Evolutionary conservation across 495 filamentous ascomycete genomes (phyloP).

Genomic region (Cryomyces antarcticus): DNA sequence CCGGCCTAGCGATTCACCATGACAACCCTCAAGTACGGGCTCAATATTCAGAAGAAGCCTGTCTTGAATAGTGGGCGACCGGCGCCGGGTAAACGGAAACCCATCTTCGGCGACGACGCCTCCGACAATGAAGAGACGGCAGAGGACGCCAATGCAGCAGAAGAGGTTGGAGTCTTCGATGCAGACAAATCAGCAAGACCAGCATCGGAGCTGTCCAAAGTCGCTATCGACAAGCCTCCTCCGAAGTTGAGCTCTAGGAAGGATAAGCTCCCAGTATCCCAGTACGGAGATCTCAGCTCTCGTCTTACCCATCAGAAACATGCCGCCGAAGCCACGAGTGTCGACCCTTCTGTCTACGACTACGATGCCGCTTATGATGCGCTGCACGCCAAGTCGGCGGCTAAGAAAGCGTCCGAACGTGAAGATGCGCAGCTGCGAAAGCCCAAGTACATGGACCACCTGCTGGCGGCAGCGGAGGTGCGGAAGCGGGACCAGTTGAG

Average conservation of each 20-base stretch:
- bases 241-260: constrained; percentile 14
- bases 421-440: constrained; percentile 29
- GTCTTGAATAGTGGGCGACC: neutral
- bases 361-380: constrained; percentile 58
- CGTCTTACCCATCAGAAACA: constrained; percentile 32
- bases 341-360: constrained; percentile 54
- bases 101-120: constrained; percentile 30
- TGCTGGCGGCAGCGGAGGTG: constrained; percentile 62
- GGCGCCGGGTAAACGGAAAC: constrained; percentile 26
- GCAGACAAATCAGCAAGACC: constrained; percentile 10
- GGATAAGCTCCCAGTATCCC: constrained; percentile 13
- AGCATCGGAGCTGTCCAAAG: constrained; percentile 7
- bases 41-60: constrained; percentile 33
- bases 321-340: constrained; percentile 31
- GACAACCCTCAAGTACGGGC: constrained; percentile 30
- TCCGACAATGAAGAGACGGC: constrained; percentile 21
- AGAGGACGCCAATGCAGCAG: constrained; percentile 3
- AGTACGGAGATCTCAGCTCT: constrained; percentile 35
- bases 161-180: constrained; percentile 17
- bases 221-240: constrained; percentile 5
- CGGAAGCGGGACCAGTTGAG: constrained; percentile 77
- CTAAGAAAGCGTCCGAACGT: constrained; percentile 13
- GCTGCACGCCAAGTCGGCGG: constrained; percentile 11
- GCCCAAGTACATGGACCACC: constrained; percentile 66
- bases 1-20: constrained; percentile 4